Percentiles rank a stretch among this genome's conserved stretches.
Evolutionary conservation across 2,329 filamentous ascomycete species (phyloP).

Genomic region (Colletotrichum liaoningense): DNA sequence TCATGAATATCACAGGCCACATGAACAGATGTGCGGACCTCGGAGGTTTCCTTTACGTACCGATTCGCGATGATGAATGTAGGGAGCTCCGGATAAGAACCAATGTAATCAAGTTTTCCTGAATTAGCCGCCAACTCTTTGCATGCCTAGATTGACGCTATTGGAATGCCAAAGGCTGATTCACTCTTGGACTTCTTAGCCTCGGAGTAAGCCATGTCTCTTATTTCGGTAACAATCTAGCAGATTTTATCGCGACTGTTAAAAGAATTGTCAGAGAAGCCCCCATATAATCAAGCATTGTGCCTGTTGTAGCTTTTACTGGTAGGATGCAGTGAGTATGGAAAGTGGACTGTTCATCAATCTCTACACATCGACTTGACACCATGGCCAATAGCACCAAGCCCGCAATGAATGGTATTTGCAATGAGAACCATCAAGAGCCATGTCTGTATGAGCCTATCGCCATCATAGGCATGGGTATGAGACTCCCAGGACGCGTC

Average conservation of each 20-base stretch:
- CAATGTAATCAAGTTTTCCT: not conserved
- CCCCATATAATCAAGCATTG: not conserved
- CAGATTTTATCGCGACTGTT: too few species aligned
- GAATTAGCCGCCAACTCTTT: not conserved
- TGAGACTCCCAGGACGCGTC: conserved; percentile 46
- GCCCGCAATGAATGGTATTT: not conserved
- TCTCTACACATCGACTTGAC: not conserved
- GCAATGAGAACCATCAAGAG: not conserved
- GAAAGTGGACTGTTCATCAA: not conserved
- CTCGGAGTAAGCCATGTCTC: not conserved
- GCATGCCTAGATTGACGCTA: not conserved
- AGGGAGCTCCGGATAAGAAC: not conserved
- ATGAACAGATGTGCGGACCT: not conserved
- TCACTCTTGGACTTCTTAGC: not conserved
- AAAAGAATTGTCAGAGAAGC: not conserved
- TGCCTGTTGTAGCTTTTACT: not conserved
- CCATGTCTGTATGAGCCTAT: conserved; percentile 38
- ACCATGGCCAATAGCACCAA: not conserved
- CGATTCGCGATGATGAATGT: not conserved
- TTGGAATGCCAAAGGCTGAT: not conserved
- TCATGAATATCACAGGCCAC: not conserved
- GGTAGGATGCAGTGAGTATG: not conserved
- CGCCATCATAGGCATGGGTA: conserved; percentile 47
- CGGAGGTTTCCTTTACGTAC: not conserved
- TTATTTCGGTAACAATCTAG: not conserved